Evolutionary conservation across 805 yeast genomes (phyloP), one percentile per base, ranked within the genome.

Genomic region (Cyberlindnera subsufficiens): DNA sequence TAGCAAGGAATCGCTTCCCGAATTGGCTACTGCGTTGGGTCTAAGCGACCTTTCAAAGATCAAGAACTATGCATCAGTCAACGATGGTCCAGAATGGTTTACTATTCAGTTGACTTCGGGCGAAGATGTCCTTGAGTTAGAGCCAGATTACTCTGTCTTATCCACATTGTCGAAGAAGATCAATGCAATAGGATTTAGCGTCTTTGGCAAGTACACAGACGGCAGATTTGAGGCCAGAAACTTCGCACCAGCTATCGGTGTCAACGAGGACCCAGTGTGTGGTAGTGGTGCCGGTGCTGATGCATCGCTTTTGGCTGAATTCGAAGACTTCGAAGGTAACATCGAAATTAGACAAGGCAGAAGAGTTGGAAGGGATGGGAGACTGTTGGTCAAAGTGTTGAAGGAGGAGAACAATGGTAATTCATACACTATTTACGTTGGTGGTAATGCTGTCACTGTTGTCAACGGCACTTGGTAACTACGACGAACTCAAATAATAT

Each of bases 241-340:
- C 10, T 70, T 74, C 53, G n/a, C n/a, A 1, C 38, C 22, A 5
- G 50, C 43, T 3, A 67, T 65, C n/a, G 59, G 66, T 1, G 38
- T 47, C 15, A n/a, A n/a, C n/a, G 80, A 75, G 45, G 80, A 75
- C 52, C 78, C 79, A 1, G 80, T 72, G 8, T 75, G 80, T 55
- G 80, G 80, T 3, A 65, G 72, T 46, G 80, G 79, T 15, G 62
- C 68, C 2, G 60, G 60, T n/a, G 61, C 69, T 1, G 52, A 62
- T 30, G 58, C 56, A 14, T 55, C 60, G 27, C 50, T 56, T 20
- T 36, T 66, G 35, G 58, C 65, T 35, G 56, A 55, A 3, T 30
- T 47, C 3, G 40, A 56, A 22, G 51, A 51, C 3, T 52, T 50
- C 41, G 42, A 44, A 18, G 48, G 54, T 6, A 36, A 42, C 1